Evolutionary conservation across 768 basidiomycete genomes (phyloP).

Genomic region (Lentinus tigrinus): DNA sequence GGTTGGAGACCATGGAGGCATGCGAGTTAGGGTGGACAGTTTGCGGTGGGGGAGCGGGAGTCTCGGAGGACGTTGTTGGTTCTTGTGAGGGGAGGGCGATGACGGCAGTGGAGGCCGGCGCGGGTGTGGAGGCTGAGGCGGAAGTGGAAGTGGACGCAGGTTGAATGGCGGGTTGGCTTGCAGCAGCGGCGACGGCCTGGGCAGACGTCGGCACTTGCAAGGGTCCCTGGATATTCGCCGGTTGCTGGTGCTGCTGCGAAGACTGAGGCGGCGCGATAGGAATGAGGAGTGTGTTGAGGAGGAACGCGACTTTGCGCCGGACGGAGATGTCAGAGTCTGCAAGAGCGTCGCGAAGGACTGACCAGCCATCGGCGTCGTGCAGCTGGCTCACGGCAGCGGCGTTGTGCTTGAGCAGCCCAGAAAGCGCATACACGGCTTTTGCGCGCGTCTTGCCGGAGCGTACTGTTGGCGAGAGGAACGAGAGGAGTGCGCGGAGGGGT

Average conservation of each 20-base stretch:
- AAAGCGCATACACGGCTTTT: conserved; percentile 83
- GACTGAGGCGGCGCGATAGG: conserved; percentile 31
- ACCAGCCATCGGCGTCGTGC: conserved; percentile 61
- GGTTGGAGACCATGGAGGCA: conserved; percentile 57
- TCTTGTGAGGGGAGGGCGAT: neutral
- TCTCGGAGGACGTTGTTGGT: neutral
- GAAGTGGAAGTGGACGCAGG: neutral
- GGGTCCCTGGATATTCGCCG: conserved; percentile 8
- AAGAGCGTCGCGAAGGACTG: conserved; percentile 53
- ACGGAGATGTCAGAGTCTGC: conserved; percentile 77
- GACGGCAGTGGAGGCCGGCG: neutral
- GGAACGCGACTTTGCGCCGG: conserved; percentile 76
- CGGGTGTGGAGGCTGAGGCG: conserved; percentile 6
- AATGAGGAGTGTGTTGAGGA: conserved; percentile 68
- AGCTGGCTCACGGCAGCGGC: conserved; percentile 60
- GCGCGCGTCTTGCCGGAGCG: conserved; percentile 57
- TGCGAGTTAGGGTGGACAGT: conserved; percentile 75
- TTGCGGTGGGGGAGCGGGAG: conserved; percentile 1
- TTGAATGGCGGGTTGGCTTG: neutral
- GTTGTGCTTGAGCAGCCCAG: conserved; percentile 78
- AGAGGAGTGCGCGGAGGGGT: conserved; percentile 64
- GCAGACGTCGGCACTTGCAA: conserved; percentile 7
- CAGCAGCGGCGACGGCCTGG: neutral
- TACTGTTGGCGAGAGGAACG: conserved; percentile 55
- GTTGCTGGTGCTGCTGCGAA: neutral